phyloP scores from a whole-genome alignment of 2,329 filamentous ascomycete genomes.

The Cercospora zeae-maydis region DNA sequence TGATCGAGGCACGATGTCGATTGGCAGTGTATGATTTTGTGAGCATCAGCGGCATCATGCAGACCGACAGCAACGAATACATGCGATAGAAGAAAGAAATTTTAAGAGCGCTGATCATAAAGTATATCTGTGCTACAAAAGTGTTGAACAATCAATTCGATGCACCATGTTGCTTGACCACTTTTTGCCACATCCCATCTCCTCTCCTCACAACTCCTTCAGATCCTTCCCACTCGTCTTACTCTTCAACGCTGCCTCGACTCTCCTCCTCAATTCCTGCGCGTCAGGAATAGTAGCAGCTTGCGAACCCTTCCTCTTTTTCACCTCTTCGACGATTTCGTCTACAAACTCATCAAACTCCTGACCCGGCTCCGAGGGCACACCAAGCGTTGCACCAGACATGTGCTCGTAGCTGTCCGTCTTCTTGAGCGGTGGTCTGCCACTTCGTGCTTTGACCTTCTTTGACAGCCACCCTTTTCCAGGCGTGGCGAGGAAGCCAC shows the following conservation, averaged over 20 bases:
- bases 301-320: conserved; percentile 50
- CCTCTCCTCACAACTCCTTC: conserved; percentile 1
- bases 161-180: background rate
- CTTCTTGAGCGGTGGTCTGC: conserved; percentile 29
- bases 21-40: too few species aligned
- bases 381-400: conserved; percentile 61
- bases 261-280: conserved; percentile 51
- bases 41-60: too few species aligned
- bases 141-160: background rate
- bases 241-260: conserved; percentile 45
- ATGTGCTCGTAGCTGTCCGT: conserved; percentile 36
- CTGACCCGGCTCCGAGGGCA: conserved; percentile 70
- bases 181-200: background rate
- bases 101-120: background rate
- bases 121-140: background rate
- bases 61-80: too few species aligned
- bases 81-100: background rate
- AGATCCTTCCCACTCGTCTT: conserved; percentile 18
- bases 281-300: conserved; percentile 40
- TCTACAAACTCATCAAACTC: conserved; percentile 75
- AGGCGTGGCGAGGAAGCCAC: conserved; percentile 76
- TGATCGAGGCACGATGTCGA: too few species aligned
- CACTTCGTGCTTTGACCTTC: conserved; percentile 39
- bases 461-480: conserved; percentile 55
- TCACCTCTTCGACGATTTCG: conserved; percentile 71